Evolutionary conservation across 1,284 basidiomycete genomes (phyloP).

Genomic region (Mycena sp.): DNA sequence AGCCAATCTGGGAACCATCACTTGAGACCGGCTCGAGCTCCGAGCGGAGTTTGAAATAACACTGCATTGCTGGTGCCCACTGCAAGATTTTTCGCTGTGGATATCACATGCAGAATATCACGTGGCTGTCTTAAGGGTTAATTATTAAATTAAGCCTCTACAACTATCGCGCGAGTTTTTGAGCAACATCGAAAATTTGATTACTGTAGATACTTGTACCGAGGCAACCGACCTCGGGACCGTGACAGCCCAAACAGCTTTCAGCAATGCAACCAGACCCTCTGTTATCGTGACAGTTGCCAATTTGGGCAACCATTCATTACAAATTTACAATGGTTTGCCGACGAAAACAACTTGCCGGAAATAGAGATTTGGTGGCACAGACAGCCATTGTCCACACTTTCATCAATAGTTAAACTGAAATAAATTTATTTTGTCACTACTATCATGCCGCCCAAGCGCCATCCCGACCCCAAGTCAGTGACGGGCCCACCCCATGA

Average conservation of each 20-base stretch:
- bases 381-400: too few relatives aligned
- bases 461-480: background rate
- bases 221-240: background rate
- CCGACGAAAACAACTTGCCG: background rate
- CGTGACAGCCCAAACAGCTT: background rate
- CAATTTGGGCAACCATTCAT: constrained; percentile 1
- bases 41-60: too few relatives aligned
- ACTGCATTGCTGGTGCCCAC: too few relatives aligned
- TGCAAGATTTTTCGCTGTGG: too few relatives aligned
- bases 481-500: background rate
- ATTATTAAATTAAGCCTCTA: too few relatives aligned
- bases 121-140: too few relatives aligned
- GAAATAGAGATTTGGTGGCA: background rate
- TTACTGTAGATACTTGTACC: background rate
- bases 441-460: background rate
- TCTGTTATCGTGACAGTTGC: background rate
- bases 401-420: background rate
- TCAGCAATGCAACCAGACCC: background rate
- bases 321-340: too few relatives aligned
- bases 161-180: too few relatives aligned
- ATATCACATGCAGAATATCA: too few relatives aligned
- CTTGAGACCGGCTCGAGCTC: too few relatives aligned
- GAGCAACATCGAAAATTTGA: too few relatives aligned
- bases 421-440: background rate
- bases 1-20: too few relatives aligned